Percentiles rank a stretch among this genome's conserved stretches.
These are phyloP conservation scores for Didymellaceae sp. DNA, from an alignment of 2,329 filamentous ascomycete species.

Conservation along the genomic window DNA sequence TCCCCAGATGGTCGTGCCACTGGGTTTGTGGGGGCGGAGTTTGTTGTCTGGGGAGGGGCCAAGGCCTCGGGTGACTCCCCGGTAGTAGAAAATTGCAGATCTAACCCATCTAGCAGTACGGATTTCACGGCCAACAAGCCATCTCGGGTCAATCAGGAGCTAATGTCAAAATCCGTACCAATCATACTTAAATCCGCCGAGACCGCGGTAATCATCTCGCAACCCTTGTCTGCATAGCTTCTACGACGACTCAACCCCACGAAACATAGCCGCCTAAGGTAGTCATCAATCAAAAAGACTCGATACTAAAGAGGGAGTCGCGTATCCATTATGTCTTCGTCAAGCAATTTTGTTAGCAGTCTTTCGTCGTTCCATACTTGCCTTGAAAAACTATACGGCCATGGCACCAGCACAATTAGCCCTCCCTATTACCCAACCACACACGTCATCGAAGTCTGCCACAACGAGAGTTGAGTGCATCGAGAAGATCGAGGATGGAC, in stretches of 20 bases:
- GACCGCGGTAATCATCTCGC: too few species aligned
- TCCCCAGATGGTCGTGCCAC: not conserved
- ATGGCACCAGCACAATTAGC: slow-evolving; percentile 33
- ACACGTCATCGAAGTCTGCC: slow-evolving; percentile 1
- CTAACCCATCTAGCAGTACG: too few species aligned
- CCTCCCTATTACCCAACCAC: slow-evolving; percentile 13
- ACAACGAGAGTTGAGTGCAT: not conserved
- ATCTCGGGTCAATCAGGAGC: too few species aligned
- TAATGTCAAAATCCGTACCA: too few species aligned
- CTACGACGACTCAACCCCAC: too few species aligned
- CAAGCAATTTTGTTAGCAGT: not conserved
- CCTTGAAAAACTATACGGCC: not conserved
- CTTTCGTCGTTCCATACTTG: not conserved
- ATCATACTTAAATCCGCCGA: too few species aligned
- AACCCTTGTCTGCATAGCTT: too few species aligned
- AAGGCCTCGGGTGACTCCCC: not conserved
- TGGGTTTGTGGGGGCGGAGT: not conserved
- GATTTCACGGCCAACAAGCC: too few species aligned
- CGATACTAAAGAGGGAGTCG: not conserved
- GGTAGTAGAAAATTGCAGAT: too few species aligned
- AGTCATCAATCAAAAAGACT: not conserved
- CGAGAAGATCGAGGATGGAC: slow-evolving; percentile 1
- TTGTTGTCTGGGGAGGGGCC: not conserved
- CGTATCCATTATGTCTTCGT: not conserved
- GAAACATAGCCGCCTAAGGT: too few species aligned